Percentiles rank a stretch among this genome's conserved stretches.
Evolutionary conservation across 2,329 filamentous ascomycete genomes (phyloP).

Genomic region (Periconia sp.): DNA sequence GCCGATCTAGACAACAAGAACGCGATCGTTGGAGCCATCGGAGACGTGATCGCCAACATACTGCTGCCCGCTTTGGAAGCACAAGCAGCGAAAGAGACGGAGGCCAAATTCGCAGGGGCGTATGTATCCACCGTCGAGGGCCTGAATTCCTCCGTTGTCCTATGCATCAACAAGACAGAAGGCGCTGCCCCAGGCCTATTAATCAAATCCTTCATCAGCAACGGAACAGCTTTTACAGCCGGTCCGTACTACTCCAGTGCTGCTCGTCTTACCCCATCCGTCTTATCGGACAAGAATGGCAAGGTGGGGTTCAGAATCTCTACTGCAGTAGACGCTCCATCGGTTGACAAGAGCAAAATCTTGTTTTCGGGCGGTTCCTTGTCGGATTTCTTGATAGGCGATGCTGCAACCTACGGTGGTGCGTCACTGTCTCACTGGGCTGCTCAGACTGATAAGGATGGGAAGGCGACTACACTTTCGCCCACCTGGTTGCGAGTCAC

Average conservation of each 20-base stretch:
- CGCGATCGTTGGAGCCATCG: slow-evolving; percentile 13
- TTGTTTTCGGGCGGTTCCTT: neutral
- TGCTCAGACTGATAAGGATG: neutral
- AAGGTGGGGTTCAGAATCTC: neutral
- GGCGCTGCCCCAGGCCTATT: neutral
- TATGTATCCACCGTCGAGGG: slow-evolving; percentile 23
- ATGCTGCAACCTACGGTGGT: neutral
- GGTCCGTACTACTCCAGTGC: neutral
- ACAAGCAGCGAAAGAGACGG: slow-evolving; percentile 32
- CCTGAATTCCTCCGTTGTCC: slow-evolving; percentile 19
- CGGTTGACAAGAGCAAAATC: neutral
- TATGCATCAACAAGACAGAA: neutral
- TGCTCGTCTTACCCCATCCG: neutral
- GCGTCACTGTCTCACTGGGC: neutral
- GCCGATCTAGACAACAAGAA: neutral
- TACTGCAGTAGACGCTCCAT: neutral
- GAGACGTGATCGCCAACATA: slow-evolving; percentile 27
- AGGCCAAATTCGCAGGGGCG: slow-evolving; percentile 25
- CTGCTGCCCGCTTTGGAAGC: slow-evolving; percentile 36
- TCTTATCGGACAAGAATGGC: neutral
- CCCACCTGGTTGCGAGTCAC: neutral
- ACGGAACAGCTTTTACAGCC: neutral
- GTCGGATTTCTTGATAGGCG: neutral
- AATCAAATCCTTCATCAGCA: neutral
- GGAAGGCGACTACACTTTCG: neutral